Evolutionary conservation across 768 basidiomycete species (phyloP), one percentile per base, ranked within the genome.

Genomic region (button mushroom (Agaricus bisporus)): DNA sequence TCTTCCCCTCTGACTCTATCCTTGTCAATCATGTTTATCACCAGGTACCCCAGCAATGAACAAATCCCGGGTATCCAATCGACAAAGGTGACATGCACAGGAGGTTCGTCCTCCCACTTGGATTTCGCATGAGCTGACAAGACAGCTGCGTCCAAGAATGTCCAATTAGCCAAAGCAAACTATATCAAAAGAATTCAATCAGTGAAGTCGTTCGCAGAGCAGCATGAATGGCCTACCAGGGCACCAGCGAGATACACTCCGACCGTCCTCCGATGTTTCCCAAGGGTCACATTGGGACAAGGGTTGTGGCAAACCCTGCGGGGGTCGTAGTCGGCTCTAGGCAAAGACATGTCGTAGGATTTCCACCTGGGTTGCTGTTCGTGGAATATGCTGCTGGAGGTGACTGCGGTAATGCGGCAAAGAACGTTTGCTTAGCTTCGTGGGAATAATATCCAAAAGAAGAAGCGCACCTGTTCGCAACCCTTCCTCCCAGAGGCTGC

Each of bases 51-150:
- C 11, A 98, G 71, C 28, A 97, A 79, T 6, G 91, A 92, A 69
- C 87, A 93, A 60, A 98, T 82, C 18, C 95, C 95, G 0, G 95
- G 93, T n/a, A 97, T 74, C 97, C 97, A 99, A 74, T 98, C 97
- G 51, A 92, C 84, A 66, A 98, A 97, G 11, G 80, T 73, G 66
- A 99, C 90, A 63, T 92, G 92, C 0, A 80, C 77, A 9, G 78
- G 77, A 0, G 73, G 66, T 0, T 83, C 80, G 48, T 83, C 75
- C 37, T 81, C 85, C 58, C 80, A 80, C 3, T 91, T 88, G 1
- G 89, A 71, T 50, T 80, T 82, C 0, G 92, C 91, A 61, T 95
- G 91, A 3, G 88, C 83, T 9, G 94, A 97, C 38, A 93, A 78
- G 50, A 98, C 85, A 20, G 87, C 85, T 12, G 97, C 95, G 62